Evolutionary conservation across 2,329 filamentous ascomycete genomes (phyloP).

Genomic region (Xylariaceae sp.): DNA sequence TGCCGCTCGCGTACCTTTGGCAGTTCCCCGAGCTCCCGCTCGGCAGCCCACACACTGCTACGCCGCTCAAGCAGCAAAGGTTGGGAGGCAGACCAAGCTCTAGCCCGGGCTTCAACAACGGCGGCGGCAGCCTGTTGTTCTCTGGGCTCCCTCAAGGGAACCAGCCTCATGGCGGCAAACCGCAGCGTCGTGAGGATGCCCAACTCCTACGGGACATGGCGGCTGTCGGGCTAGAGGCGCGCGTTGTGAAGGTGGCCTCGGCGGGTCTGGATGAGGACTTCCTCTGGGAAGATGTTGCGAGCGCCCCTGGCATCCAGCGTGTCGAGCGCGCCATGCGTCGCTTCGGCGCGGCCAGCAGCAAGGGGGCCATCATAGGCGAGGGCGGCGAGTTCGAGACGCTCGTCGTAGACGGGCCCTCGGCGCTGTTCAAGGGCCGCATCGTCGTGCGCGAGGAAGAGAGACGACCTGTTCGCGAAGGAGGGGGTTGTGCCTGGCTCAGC

Average conservation of each 20-base stretch:
- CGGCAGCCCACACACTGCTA: background rate
- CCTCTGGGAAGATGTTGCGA: conserved; percentile 76
- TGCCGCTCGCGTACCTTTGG: conserved; percentile 86
- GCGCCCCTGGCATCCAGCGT: conserved; percentile 40
- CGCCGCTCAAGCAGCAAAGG: background rate
- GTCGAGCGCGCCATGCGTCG: conserved; percentile 53
- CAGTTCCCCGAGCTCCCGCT: conserved; percentile 67
- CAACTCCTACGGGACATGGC: conserved; percentile 79
- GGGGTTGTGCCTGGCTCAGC: conserved; percentile 70
- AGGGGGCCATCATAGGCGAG: conserved; percentile 78
- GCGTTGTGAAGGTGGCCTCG: conserved; percentile 92
- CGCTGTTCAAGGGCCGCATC: conserved; percentile 70
- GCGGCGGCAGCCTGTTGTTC: too few relatives aligned
- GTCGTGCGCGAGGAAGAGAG: conserved; percentile 51
- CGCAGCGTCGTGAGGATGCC: conserved; percentile 34
- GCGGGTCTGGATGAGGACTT: conserved; percentile 78
- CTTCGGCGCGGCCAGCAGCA: conserved; percentile 57
- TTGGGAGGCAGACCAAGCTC: background rate
- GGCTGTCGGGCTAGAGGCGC: conserved; percentile 71
- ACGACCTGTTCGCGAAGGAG: conserved; percentile 60
- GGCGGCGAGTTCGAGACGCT: conserved; percentile 96
- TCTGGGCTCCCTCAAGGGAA: background rate
- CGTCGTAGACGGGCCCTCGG: conserved; percentile 71
- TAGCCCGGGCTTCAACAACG: background rate
- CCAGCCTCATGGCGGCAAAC: background rate